Conservation (phyloP, 805 yeast species). For the Saccharomycopsis babjevae region DNA sequence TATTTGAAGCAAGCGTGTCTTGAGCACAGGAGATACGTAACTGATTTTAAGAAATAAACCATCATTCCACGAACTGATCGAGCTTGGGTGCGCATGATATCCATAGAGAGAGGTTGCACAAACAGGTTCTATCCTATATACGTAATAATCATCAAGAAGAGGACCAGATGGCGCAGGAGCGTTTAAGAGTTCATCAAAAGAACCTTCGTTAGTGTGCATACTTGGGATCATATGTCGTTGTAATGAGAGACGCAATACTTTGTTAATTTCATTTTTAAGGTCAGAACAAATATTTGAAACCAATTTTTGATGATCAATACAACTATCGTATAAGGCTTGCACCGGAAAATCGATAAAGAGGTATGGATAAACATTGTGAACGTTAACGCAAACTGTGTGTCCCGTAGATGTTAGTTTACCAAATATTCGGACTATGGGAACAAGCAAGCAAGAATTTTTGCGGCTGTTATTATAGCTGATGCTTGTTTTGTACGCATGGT, state of each 20-base stretch:
- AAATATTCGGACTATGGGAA: constrained; percentile 50
- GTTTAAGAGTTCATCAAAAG: neutral
- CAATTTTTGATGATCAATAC: neutral
- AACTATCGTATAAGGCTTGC: neutral
- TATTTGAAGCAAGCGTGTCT: neutral
- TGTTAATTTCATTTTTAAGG: neutral
- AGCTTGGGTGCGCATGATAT: constrained; percentile 51
- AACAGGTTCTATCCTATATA: constrained; percentile 55
- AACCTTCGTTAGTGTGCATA: neutral
- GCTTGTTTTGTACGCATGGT: constrained; percentile 24
- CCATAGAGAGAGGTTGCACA: constrained; percentile 82
- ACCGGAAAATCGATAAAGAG: constrained; percentile 49
- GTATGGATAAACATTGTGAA: constrained; percentile 83
- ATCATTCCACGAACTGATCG: neutral
- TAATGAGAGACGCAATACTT: neutral
- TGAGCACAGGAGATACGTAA: constrained; percentile 42
- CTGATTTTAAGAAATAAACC: constrained; percentile 56
- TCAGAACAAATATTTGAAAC: neutral
- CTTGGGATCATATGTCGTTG: neutral
- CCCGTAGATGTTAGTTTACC: constrained; percentile 54
- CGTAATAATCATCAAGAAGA: constrained; percentile 23
- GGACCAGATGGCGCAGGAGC: constrained; percentile 20
- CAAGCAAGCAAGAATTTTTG: constrained; percentile 7
- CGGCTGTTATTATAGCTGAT: constrained; percentile 23
- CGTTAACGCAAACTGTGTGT: constrained; percentile 51